These are phyloP conservation scores for Apiotrichum sp. DNA, from an alignment of 1,284 basidiomycete species.

Conservation along the genomic window DNA sequence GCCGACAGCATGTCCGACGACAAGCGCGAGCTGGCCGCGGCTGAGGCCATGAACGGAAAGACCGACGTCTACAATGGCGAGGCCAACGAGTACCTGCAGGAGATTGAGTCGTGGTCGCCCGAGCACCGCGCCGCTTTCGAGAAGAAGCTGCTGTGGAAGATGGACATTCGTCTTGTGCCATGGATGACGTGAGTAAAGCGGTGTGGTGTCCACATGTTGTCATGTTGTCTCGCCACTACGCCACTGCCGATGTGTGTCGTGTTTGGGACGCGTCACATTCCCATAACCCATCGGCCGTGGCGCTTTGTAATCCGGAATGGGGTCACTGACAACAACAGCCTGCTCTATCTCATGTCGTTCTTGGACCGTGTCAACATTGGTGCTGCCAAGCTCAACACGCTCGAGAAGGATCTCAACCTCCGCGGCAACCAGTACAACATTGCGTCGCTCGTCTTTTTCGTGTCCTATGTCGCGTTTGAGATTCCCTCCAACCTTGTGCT, in stretches of 20 bases:
- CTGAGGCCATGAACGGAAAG: too few relatives aligned
- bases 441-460: slow-evolving; percentile 34
- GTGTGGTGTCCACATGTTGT: too few relatives aligned
- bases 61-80: too few relatives aligned
- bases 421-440: too few relatives aligned
- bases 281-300: too few relatives aligned
- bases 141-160: slow-evolving; percentile 40
- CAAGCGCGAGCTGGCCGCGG: too few relatives aligned
- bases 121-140: slow-evolving; percentile 38
- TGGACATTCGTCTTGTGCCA: slow-evolving; percentile 42
- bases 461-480: slow-evolving; percentile 48
- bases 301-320: background rate
- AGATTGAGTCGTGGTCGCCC: background rate
- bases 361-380: slow-evolving; percentile 51
- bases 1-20: too few relatives aligned
- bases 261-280: too few relatives aligned
- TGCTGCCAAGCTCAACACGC: slow-evolving; percentile 36
- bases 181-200: slow-evolving; percentile 46
- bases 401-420: slow-evolving; percentile 44
- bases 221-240: too few relatives aligned
- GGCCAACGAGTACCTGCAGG: too few relatives aligned
- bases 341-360: slow-evolving; percentile 47
- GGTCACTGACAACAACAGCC: slow-evolving; percentile 10
- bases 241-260: too few relatives aligned
- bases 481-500: slow-evolving; percentile 49